Evolutionary conservation across 2,329 filamentous ascomycete genomes (phyloP).

Genomic region (Nigrograna mackinnonii): DNA sequence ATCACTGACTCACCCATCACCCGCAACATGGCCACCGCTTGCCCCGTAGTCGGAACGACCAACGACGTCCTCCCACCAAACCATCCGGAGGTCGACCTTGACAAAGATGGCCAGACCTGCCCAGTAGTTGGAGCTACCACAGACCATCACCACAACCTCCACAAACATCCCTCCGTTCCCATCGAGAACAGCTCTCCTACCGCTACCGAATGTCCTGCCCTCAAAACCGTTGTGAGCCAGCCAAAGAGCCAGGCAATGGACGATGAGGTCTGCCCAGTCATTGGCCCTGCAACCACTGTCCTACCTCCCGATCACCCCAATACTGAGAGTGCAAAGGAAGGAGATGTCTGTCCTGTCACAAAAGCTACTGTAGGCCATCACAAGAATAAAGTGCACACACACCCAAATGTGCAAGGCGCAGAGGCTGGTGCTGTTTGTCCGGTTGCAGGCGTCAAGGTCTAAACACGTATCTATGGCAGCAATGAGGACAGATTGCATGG

Average conservation of each 20-base stretch:
- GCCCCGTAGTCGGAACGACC: conserved; percentile 46
- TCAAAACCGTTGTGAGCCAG: conserved; percentile 42
- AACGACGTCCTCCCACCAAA: conserved; percentile 48
- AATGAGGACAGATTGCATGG: too few relatives aligned
- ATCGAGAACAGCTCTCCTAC: conserved; percentile 22
- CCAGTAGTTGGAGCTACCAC: conserved; percentile 50
- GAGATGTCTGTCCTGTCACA: conserved; percentile 47
- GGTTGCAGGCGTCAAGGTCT: conserved; percentile 40
- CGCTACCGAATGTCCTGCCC: conserved; percentile 45
- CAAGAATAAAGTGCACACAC: conserved; percentile 44
- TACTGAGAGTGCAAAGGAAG: conserved; percentile 40
- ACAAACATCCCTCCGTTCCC: conserved; percentile 44
- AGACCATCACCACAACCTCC: conserved; percentile 48
- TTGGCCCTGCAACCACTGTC: conserved; percentile 46
- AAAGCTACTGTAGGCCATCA: conserved; percentile 50
- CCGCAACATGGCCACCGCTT: conserved; percentile 14
- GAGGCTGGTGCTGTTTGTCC: conserved; percentile 45
- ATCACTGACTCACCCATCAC: too few relatives aligned
- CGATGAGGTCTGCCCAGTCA: conserved; percentile 48
- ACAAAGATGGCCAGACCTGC: conserved; percentile 47
- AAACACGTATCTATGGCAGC: too few relatives aligned
- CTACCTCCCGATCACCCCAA: conserved; percentile 48
- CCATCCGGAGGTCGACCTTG: conserved; percentile 44
- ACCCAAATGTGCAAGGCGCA: conserved; percentile 44
- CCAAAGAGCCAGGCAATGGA: conserved; percentile 43